A percentile compares a stretch with the other conserved stretches of the same genome.
Conservation (phyloP, 2,329 filamentous ascomycete genomes). For the Pseudocercospora cruenta region DNA sequence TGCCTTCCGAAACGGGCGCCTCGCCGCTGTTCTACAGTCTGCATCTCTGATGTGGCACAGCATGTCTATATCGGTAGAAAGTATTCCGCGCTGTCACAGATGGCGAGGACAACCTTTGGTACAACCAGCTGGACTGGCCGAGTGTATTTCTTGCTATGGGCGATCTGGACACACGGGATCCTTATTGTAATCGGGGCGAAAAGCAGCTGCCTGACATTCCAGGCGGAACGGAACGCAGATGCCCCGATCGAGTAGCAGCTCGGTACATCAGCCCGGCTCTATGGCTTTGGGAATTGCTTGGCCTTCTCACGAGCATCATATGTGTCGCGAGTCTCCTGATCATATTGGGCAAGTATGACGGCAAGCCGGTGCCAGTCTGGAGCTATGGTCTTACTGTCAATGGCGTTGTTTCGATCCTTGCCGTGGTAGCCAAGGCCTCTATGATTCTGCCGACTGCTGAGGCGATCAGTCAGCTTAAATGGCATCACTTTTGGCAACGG, state of each 20-base stretch:
- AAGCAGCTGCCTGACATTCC: background rate
- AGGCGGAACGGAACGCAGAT: too few relatives aligned
- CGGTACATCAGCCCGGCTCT: conserved; percentile 3
- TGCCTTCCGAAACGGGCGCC: background rate
- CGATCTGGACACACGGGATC: background rate
- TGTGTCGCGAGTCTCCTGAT: conserved; percentile 21
- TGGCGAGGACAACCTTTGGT: background rate
- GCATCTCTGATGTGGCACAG: conserved; percentile 3
- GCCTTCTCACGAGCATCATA: conserved; percentile 15
- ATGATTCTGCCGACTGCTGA: conserved; percentile 25
- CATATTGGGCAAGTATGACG: conserved; percentile 18
- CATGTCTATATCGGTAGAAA: conserved; percentile 3
- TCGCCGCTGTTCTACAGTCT: background rate
- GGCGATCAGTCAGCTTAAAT: conserved; percentile 27
- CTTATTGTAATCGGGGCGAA: too few relatives aligned
- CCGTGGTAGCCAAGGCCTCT: conserved; percentile 15
- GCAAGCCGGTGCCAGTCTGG: conserved; percentile 19
- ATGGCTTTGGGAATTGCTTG: conserved; percentile 28
- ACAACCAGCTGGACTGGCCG: background rate
- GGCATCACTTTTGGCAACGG: conserved; percentile 25
- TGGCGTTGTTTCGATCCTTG: conserved; percentile 22
- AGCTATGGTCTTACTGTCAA: conserved; percentile 26
- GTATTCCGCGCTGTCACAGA: background rate
- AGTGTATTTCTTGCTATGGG: background rate
- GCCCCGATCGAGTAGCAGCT: too few relatives aligned